Evolutionary conservation across 2,329 filamentous ascomycete genomes (phyloP), one percentile per base, ranked within the genome.

Genomic region (Lachnellula cervina): DNA sequence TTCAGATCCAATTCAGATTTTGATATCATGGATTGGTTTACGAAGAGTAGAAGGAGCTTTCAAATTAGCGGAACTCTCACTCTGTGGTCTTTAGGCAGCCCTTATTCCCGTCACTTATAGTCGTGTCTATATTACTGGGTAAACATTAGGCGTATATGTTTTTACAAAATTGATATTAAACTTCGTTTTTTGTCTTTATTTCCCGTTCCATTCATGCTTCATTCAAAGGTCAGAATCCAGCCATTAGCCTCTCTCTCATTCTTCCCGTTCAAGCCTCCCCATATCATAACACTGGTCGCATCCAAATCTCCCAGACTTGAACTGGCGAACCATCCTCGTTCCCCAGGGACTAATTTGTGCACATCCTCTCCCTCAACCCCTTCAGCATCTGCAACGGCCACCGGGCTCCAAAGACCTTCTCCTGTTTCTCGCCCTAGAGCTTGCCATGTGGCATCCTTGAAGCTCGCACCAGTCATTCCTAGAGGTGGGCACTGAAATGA

Each of bases 171-270:
- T 28, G 7, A 28, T 28, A 28, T 28, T 28, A 9, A 8, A 9
- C 9, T 11, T 32, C 13, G 9, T 32, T 9, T 32, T 32, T 32
- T 32, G 28, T 32, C 9, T 11, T 13, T 32, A 11, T 32, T 32
- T 11, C 13, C 28, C 28, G 3, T 28, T 28, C 28, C 28, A 1
- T 13, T 13, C 9, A 32, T 32, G 9, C n/a, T 28, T 62, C 38
- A 68, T 55, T 73, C 76, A 56, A 86, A 70, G 57, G 80, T 76
- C 64, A 88, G 71, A 48, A 87, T 81, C 83, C 84, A 88, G 2
- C 80, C 84, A 68, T 87, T 83, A 38, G 78, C 80, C 45, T 84
- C 66, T 46, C 80, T 72, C 63, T 72, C 69, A 59, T 81, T 80
- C 17, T 72, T 71, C 40, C 76, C 77, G 45, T 75, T 73, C 54